Evolutionary conservation across 2,329 filamentous ascomycete genomes (phyloP).

Genomic region (Neonectria hederae): DNA sequence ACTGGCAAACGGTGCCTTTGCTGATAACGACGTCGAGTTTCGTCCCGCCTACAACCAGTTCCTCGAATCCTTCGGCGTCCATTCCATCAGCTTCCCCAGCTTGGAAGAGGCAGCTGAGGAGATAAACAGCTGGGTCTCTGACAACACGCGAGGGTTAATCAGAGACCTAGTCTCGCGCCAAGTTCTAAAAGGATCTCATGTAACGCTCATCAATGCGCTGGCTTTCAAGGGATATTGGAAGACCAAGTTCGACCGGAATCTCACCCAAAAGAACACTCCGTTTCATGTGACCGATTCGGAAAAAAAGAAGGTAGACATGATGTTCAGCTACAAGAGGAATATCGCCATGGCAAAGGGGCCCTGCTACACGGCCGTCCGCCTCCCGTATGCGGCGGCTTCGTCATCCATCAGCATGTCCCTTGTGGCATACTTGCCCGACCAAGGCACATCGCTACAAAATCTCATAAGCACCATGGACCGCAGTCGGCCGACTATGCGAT

Average conservation of each 20-base stretch:
- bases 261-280: background rate
- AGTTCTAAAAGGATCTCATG: background rate
- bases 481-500: background rate
- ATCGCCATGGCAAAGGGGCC: background rate
- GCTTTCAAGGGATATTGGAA: background rate
- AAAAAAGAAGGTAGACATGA: background rate
- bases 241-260: slow-evolving; percentile 1
- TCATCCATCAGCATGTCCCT: background rate
- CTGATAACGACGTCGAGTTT: background rate
- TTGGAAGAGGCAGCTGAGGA: background rate
- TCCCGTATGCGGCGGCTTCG: background rate
- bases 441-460: background rate
- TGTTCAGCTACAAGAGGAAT: background rate
- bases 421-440: background rate
- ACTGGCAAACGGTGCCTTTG: background rate
- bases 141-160: slow-evolving; percentile 1
- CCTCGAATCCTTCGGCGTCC: background rate
- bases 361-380: background rate
- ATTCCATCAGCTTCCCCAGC: background rate
- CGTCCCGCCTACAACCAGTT: background rate
- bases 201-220: background rate
- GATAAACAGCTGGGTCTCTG: background rate
- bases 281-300: background rate
- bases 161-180: background rate
- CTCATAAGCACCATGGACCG: background rate